These are phyloP conservation scores for Metschnikowia borealis DNA, from an alignment of 805 yeast genomes.

Conservation along the genomic window DNA sequence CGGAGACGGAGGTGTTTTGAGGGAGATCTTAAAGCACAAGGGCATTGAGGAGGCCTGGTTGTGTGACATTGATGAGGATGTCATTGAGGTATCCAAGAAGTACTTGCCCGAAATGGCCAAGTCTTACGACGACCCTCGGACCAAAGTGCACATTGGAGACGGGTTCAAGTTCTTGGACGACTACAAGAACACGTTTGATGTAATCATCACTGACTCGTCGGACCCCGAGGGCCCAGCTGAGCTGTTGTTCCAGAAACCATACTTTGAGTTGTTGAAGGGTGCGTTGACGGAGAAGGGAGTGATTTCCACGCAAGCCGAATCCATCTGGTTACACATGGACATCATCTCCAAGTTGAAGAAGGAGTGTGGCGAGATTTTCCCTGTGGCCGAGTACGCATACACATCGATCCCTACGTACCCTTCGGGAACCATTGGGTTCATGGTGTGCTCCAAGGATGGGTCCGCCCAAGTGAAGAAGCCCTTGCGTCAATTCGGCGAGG, in stretches of 20 bases:
- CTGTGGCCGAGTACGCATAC: constrained; percentile 86
- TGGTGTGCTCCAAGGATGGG: constrained; percentile 85
- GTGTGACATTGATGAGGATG: constrained; percentile 95
- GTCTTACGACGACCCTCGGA: constrained; percentile 84
- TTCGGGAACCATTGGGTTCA: constrained; percentile 96
- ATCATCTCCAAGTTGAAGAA: constrained; percentile 77
- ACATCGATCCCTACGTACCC: constrained; percentile 96
- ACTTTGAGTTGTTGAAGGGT: constrained; percentile 75
- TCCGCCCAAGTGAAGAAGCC: constrained; percentile 65
- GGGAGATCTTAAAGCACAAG: constrained; percentile 90
- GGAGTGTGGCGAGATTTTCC: constrained; percentile 82
- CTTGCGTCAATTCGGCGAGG: constrained; percentile 56
- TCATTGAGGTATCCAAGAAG: constrained; percentile 78
- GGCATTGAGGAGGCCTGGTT: constrained; percentile 83
- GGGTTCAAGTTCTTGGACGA: constrained; percentile 94
- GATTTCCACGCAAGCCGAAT: constrained; percentile 91
- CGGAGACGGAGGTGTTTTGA: constrained; percentile 97
- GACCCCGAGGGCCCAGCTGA: constrained; percentile 99
- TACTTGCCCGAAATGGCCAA: constrained; percentile 85
- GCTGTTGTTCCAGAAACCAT: constrained; percentile 85
- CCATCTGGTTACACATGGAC: constrained; percentile 86
- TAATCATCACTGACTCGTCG: constrained; percentile 93
- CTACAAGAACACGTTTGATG: constrained; percentile 83
- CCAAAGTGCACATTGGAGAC: constrained; percentile 87
- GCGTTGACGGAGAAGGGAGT: constrained; percentile 95